These are phyloP conservation scores for Diaporthe velutina DNA, from an alignment of 2,329 filamentous ascomycete species.

Conservation along the genomic window DNA sequence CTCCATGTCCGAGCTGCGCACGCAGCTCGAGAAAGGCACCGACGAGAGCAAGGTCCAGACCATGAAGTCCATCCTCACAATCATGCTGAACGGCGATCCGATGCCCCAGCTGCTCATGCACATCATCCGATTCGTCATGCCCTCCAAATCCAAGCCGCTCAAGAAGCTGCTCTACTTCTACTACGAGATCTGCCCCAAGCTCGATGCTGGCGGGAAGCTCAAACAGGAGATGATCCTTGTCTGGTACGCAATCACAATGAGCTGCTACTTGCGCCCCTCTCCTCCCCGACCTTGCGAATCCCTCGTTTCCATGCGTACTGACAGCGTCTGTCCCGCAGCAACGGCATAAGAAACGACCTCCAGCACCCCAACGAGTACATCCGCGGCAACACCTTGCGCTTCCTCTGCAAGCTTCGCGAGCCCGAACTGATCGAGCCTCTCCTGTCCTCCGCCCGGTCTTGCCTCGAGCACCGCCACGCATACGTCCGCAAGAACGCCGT, in stretches of 20 bases:
- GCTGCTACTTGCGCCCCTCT: not conserved
- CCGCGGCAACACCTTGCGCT: conserved; percentile 96
- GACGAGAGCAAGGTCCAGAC: conserved; percentile 95
- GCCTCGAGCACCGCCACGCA: conserved; percentile 94
- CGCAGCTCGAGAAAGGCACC: conserved; percentile 91
- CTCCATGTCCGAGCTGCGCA: conserved; percentile 89
- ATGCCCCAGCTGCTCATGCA: conserved; percentile 98
- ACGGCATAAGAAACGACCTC: conserved; percentile 96
- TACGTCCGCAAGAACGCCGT: conserved; percentile 99
- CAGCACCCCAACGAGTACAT: conserved; percentile 99
- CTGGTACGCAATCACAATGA: conserved; percentile 71
- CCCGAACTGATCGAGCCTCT: conserved; percentile 96
- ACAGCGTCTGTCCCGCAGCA: conserved; percentile 66
- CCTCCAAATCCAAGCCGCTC: conserved; percentile 93
- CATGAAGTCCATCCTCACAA: conserved; percentile 94
- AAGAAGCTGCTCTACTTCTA: conserved; percentile 99
- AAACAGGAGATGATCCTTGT: conserved; percentile 99
- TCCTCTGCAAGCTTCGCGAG: conserved; percentile 95
- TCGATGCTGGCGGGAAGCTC: conserved; percentile 90
- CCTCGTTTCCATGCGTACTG: conserved; percentile 41
- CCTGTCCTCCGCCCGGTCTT: conserved; percentile 90
- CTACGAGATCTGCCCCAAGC: conserved; percentile 98
- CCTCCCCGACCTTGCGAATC: conserved; percentile 5
- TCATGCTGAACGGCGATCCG: conserved; percentile 98
- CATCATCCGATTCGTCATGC: conserved; percentile 99